Base-by-base conservation (phyloP, 179 eudicot genomes). In the Spergularia azorica region DNA sequence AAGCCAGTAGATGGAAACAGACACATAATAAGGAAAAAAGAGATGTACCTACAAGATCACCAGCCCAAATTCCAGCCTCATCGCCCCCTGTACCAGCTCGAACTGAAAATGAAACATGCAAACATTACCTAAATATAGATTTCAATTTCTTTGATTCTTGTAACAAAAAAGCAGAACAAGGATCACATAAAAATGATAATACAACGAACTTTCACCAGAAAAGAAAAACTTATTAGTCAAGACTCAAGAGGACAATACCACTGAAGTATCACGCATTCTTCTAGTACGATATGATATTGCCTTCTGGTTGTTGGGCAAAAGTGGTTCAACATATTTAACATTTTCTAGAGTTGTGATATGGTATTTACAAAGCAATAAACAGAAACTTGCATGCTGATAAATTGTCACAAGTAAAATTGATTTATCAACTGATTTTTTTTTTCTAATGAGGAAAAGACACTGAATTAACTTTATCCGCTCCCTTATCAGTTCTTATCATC, bases 1-100 rank as follows among this genome's bases (percentile, higher is more conserved):
- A 11, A 9, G 11, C 39, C 32, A 69, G 20, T 52, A 51, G 50
- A 36, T n/a, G 59, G 16, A 65, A 51, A 58, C 61, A 67, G 13
- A 57, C 73, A 55, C 63, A 6, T 71, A 73, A 65, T 41, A 57
- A 58, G 79, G 71, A 63, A 83, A 88, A 82, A 79, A 83, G 80
- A 76, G 80, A 82, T 90, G 91, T 93, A 94, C 99, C 98, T 94
- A 91, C 99, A 94, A 94, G 99, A 87, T 95, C 99, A 95, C 90
- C 97, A 88, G 94, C 99, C 98, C 98, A 95, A n/a, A 94, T 64
- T 84, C 99, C 99, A 85, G 99, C 99, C 79, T 95, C 99, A 63
- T 94, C 99, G 39, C 99, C 99, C 65, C 99, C 98, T 65, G 98
- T 92, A 76, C 99, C 98, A 77, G 99, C 99, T 84, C 98, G 86